Percentiles rank a stretch among this genome's conserved stretches.
Conservation (phyloP, 768 basidiomycete genomes). For the Symmetrospora coprosmae region DNA sequence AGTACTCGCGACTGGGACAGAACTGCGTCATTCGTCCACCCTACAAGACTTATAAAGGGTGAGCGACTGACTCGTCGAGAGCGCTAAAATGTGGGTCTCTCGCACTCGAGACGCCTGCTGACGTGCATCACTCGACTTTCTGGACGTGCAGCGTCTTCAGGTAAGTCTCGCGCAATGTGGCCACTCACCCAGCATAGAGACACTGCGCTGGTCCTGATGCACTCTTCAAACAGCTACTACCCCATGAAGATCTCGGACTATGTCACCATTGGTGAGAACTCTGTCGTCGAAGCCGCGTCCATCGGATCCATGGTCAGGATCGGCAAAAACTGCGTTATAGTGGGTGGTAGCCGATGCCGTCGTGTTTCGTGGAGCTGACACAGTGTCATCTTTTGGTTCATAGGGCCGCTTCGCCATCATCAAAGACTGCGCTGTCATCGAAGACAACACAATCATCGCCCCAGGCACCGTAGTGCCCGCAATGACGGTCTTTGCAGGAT, state of each 20-base stretch:
- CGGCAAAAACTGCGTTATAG: constrained; percentile 88
- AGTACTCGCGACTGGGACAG: constrained; percentile 84
- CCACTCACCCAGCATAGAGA: no score
- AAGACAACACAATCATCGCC: constrained; percentile 76
- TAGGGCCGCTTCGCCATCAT: constrained; percentile 94
- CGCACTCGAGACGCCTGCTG: constrained; percentile 45
- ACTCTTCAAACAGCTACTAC: constrained; percentile 58
- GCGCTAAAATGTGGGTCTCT: constrained; percentile 19
- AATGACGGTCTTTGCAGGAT: constrained; percentile 67
- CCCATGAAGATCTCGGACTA: constrained; percentile 94
- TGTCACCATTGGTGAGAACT: constrained; percentile 80
- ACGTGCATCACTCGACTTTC: neutral
- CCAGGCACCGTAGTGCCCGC: constrained; percentile 87
- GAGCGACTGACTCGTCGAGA: no score
- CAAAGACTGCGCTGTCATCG: constrained; percentile 82
- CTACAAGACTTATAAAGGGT: constrained; percentile 42
- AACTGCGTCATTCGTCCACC: constrained; percentile 58
- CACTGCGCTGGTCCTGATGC: neutral
- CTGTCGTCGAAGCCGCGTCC: constrained; percentile 81
- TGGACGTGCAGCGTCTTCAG: constrained; percentile 13
- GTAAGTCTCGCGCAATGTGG: constrained; percentile 2
- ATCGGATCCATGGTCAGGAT: constrained; percentile 91
- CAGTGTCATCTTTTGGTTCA: neutral
- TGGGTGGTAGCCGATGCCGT: constrained; percentile 40
- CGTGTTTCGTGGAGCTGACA: no score